phyloP scores from a whole-genome alignment of 495 filamentous ascomycete genomes.

The Aspergillus sparsus region DNA sequence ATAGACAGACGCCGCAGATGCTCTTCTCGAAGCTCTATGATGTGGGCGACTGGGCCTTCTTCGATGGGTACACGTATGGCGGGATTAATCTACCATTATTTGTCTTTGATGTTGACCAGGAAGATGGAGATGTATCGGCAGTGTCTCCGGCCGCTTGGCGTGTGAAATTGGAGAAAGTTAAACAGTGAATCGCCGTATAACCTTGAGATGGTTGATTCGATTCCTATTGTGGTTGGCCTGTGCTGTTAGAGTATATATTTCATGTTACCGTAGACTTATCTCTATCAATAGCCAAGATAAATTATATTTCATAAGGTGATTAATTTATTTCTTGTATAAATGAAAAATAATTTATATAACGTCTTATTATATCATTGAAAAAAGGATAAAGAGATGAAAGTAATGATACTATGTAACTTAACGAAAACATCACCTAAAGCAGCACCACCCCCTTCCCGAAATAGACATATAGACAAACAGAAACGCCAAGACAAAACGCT shows the following conservation, averaged over 20 bases:
- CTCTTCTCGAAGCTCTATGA: slow-evolving; percentile 19
- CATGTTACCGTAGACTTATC: no score
- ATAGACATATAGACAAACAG: not conserved
- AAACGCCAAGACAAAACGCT: not conserved
- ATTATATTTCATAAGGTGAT: not conserved
- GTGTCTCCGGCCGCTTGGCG: slow-evolving; percentile 14
- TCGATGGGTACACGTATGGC: slow-evolving; percentile 5
- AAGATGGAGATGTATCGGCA: slow-evolving; percentile 1
- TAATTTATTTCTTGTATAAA: not conserved
- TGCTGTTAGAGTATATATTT: no score
- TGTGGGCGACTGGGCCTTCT: slow-evolving; percentile 2
- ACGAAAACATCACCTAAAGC: no score
- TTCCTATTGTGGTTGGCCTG: no score
- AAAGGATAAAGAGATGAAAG: not conserved
- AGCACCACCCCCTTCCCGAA: not conserved
- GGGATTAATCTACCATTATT: not conserved
- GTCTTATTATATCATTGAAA: not conserved
- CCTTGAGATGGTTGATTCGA: no score
- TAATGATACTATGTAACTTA: no score
- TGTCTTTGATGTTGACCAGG: slow-evolving; percentile 11
- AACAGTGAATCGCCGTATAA: not conserved
- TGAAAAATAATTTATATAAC: not conserved
- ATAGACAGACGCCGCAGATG: not conserved
- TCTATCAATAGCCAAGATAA: no score
- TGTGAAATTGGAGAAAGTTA: slow-evolving; percentile 8